Evolutionary conservation across 306 rosid species (phyloP).

Genomic region (Hylodesmum podocarpum): DNA sequence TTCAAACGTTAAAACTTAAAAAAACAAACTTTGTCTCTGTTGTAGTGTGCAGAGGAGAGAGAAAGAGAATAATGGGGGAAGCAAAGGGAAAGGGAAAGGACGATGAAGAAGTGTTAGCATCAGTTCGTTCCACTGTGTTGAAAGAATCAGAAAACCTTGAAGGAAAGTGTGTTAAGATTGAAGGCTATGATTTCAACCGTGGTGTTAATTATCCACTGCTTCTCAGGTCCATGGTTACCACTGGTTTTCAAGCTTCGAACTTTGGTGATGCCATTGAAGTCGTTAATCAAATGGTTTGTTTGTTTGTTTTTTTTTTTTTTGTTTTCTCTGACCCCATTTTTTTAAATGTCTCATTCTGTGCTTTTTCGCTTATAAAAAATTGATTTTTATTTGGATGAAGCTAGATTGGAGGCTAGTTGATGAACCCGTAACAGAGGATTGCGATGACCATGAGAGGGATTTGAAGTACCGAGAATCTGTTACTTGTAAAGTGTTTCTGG

Average conservation of each 20-base stretch:
- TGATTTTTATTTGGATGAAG: slow-evolving; percentile 53
- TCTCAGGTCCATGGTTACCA: slow-evolving; percentile 57
- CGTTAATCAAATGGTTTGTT: slow-evolving; percentile 80
- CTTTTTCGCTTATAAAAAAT: neutral
- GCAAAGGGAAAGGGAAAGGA: slow-evolving; percentile 24
- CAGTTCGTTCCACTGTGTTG: slow-evolving; percentile 62
- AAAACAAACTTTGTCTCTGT: neutral
- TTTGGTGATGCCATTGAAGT: slow-evolving; percentile 75
- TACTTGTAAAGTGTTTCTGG: slow-evolving; percentile 79
- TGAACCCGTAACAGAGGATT: slow-evolving; percentile 59
- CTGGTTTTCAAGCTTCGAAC: slow-evolving; percentile 93
- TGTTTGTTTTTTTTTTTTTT: too few species aligned
- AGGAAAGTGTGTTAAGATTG: slow-evolving; percentile 55
- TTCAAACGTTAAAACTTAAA: neutral
- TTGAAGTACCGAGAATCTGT: slow-evolving; percentile 48
- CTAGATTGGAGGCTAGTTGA: slow-evolving; percentile 88
- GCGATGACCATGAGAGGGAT: slow-evolving; percentile 56
- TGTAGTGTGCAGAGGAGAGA: neutral
- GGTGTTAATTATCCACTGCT: slow-evolving; percentile 69
- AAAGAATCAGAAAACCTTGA: slow-evolving; percentile 64
- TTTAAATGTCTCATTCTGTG: neutral
- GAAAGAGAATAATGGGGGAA: neutral
- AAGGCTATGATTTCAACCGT: slow-evolving; percentile 83
- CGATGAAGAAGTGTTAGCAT: slow-evolving; percentile 28
- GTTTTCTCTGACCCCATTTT: slow-evolving; percentile 19